These are phyloP conservation scores for Limnomonas spitsbergensis DNA, from an alignment of 139 green algal genomes.

Conservation along the genomic window DNA sequence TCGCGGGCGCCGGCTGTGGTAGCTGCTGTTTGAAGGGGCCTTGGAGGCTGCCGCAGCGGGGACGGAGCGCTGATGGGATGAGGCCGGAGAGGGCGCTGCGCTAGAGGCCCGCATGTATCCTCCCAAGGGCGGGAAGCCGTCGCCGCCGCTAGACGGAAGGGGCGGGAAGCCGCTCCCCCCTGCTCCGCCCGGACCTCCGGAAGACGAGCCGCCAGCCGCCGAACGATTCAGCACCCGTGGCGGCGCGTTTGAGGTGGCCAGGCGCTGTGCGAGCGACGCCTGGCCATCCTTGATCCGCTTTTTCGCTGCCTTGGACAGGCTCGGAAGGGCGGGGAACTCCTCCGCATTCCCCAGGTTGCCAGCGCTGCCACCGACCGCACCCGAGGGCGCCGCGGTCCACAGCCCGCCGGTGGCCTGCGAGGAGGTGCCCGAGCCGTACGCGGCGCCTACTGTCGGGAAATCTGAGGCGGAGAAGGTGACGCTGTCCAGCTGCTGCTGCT, in stretches of 20 bases:
- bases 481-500: constrained; percentile 10
- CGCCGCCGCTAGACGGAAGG: too few species aligned
- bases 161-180: too few species aligned
- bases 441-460: constrained; percentile 49
- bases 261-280: constrained; percentile 31
- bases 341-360: constrained; percentile 22
- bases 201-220: too few species aligned
- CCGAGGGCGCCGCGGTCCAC: constrained; percentile 1
- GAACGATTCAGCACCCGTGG: constrained; percentile 32
- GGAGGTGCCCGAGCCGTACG: constrained; percentile 4
- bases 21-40: too few species aligned
- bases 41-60: too few species aligned
- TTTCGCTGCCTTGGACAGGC: constrained; percentile 29
- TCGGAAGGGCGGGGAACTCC: constrained; percentile 71
- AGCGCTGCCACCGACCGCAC: background rate
- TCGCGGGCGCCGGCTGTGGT: too few species aligned
- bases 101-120: too few species aligned
- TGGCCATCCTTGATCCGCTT: constrained; percentile 24
- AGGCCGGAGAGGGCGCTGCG: too few species aligned
- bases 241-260: constrained; percentile 27
- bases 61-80: too few species aligned
- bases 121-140: too few species aligned
- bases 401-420: background rate
- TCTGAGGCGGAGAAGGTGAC: constrained; percentile 53
- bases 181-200: too few species aligned